Evolutionary conservation across 352 stramenopile species (phyloP).

Genomic region (Globisporangium rhizosaccharum): DNA sequence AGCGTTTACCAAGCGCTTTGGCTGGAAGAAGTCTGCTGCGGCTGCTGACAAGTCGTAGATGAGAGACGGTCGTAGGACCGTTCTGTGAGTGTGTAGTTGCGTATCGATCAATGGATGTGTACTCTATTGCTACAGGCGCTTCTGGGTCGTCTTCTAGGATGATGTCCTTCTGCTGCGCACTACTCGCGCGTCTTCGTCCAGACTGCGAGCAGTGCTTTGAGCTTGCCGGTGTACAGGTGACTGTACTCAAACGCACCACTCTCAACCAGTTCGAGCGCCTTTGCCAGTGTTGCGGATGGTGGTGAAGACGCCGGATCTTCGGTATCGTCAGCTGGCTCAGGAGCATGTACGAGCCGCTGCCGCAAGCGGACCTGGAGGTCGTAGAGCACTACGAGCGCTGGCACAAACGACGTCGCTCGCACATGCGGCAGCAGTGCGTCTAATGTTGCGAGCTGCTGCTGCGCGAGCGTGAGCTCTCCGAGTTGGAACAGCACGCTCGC

Average conservation of each 20-base stretch:
- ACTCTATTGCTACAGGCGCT: slow-evolving; percentile 8
- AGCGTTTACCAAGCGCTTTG: slow-evolving; percentile 16
- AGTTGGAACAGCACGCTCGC: slow-evolving; percentile 33
- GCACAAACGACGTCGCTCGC: slow-evolving; percentile 23
- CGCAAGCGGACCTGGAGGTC: slow-evolving; percentile 26
- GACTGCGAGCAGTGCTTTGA: slow-evolving; percentile 9
- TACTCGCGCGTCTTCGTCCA: neutral
- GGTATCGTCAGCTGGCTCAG: neutral
- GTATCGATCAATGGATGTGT: slow-evolving; percentile 6
- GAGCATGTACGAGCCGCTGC: neutral
- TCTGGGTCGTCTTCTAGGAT: neutral
- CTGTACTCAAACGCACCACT: slow-evolving; percentile 12
- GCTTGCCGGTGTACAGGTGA: slow-evolving; percentile 9
- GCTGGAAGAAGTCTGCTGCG: slow-evolving; percentile 13
- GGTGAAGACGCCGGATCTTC: neutral
- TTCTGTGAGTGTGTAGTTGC: neutral
- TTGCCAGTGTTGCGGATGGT: no score
- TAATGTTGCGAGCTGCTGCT: slow-evolving; percentile 22
- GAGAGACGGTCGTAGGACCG: neutral
- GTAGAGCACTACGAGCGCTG: slow-evolving; percentile 31
- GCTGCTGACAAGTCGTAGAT: slow-evolving; percentile 8
- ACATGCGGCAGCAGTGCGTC: slow-evolving; percentile 9
- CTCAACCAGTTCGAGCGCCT: neutral
- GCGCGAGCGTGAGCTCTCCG: slow-evolving; percentile 14
- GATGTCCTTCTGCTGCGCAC: no score